Evolutionary conservation across 192 early-diverging fungal genomes (phyloP), one percentile per base, ranked within the genome.

Genomic region (Linnemannia schmuckeri): DNA sequence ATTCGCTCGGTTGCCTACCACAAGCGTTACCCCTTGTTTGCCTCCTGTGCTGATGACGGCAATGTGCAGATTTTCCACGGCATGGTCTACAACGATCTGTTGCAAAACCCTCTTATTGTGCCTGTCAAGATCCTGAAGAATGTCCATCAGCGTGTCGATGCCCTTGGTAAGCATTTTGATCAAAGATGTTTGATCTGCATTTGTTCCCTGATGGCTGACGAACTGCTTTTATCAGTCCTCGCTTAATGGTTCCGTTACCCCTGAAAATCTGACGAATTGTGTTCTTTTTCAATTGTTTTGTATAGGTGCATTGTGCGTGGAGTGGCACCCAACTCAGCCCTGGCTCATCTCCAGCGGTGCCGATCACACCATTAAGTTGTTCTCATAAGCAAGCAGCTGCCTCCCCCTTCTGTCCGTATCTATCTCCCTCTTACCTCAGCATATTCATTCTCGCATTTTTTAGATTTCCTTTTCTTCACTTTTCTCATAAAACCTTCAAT

Each of bases 71-170:
- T 99, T 17, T 99, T 99, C 95, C 97, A 99, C 88, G 97, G 97
- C 68, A 99, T 97, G 96, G 98, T 99, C 37, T 99, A 98, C 89
- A 93, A 95, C 76, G 98, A 99, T 89, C 91, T 99, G 88, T 91
- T 99, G 82, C 95, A 96, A 88, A 98, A 99, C 91, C 98, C 98
- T 70, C 90, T 99, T 78, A 97, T 99, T 90, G 97, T 99, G 47
- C 98, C 98, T n/a, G 94, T 99, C 44, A 99, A 98, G 92, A 96
- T 96, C 46, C 89, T 99, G 57, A 93, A 94, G 57, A 96, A 93
- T 76, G 91, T 89, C 17, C 97, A 99, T 88, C 79, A 93, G 69
- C 88, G 93, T 68, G 91, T 92, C 38, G 95, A 96, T 79, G 90
- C 90, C 70, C 90, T 98, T 22, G 95, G 95, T 92, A 90, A 82